These are phyloP conservation scores for Fusarium tuaranense DNA, from an alignment of 2,329 filamentous ascomycete genomes.

Conservation along the genomic window DNA sequence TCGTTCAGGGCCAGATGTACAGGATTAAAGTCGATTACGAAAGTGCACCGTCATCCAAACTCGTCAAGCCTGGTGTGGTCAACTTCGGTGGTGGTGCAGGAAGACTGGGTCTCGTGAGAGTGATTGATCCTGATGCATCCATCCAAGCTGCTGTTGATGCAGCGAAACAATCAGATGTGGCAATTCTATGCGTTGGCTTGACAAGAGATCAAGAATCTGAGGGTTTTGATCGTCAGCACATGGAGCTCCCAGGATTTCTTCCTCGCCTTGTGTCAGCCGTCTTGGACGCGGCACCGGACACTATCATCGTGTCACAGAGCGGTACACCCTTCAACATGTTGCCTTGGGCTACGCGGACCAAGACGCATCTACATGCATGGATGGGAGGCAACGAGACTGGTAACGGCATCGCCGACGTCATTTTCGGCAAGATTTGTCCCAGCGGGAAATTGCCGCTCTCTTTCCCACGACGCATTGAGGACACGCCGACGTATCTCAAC, in stretches of 20 bases:
- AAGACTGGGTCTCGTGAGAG: slow-evolving; percentile 5
- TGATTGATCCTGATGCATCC: background rate
- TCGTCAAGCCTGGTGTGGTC: slow-evolving; percentile 8
- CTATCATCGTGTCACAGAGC: slow-evolving; percentile 6
- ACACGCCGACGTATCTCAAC: slow-evolving; percentile 16
- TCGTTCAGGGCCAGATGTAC: slow-evolving; percentile 23
- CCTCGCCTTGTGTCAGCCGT: background rate
- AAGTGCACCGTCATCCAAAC: slow-evolving; percentile 16
- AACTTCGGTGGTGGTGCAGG: slow-evolving; percentile 19
- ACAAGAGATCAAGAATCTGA: slow-evolving; percentile 18
- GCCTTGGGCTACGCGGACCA: slow-evolving; percentile 3
- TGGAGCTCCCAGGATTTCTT: slow-evolving; percentile 2
- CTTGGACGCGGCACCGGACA: background rate
- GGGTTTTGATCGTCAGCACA: slow-evolving; percentile 15
- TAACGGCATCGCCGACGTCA: slow-evolving; percentile 19
- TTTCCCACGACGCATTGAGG: slow-evolving; percentile 12
- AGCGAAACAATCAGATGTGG: background rate
- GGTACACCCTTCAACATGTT: slow-evolving; percentile 20
- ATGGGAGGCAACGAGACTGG: slow-evolving; percentile 17
- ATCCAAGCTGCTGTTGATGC: background rate
- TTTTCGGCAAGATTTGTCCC: slow-evolving; percentile 11
- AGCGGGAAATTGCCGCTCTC: slow-evolving; percentile 17
- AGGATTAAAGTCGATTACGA: slow-evolving; percentile 18
- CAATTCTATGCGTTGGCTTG: slow-evolving; percentile 5
- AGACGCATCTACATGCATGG: slow-evolving; percentile 12